Evolutionary conservation across 2,329 filamentous ascomycete species (phyloP).

Genomic region (Pestalotiopsis sp.): DNA sequence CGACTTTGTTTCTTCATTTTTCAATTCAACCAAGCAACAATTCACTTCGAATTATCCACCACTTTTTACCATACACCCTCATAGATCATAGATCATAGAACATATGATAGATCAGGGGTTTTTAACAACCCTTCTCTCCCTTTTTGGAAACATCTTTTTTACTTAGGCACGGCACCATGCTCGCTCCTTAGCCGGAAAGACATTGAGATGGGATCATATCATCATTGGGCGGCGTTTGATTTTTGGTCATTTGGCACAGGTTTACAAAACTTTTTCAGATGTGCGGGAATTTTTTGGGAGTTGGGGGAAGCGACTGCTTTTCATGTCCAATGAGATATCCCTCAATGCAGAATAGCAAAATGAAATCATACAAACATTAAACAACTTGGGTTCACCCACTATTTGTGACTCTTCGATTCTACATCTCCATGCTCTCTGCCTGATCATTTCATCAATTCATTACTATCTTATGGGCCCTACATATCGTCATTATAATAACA

Average conservation of each 20-base stretch:
- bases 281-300: background rate
- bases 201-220: background rate
- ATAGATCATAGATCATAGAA: constrained; percentile 9
- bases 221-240: constrained; percentile 15
- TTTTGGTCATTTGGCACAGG: background rate
- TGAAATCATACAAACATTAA: background rate
- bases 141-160: background rate
- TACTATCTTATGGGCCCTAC: too few relatives aligned
- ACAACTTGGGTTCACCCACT: too few relatives aligned
- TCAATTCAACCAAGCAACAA: background rate
- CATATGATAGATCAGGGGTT: constrained; percentile 1
- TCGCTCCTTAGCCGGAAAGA: background rate
- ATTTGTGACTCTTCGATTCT: too few relatives aligned
- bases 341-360: background rate
- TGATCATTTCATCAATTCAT: too few relatives aligned
- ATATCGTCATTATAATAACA: too few relatives aligned
- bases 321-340: background rate
- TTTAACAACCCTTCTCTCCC: background rate
- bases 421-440: too few relatives aligned
- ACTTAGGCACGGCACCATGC: background rate
- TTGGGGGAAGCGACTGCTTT: background rate
- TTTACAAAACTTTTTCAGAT: background rate
- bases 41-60: background rate
- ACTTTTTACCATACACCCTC: background rate
- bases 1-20: background rate